Evolutionary conservation across 2,329 filamentous ascomycete species (phyloP), one percentile per base, ranked within the genome.

Genomic region (Botrytis paeoniae): DNA sequence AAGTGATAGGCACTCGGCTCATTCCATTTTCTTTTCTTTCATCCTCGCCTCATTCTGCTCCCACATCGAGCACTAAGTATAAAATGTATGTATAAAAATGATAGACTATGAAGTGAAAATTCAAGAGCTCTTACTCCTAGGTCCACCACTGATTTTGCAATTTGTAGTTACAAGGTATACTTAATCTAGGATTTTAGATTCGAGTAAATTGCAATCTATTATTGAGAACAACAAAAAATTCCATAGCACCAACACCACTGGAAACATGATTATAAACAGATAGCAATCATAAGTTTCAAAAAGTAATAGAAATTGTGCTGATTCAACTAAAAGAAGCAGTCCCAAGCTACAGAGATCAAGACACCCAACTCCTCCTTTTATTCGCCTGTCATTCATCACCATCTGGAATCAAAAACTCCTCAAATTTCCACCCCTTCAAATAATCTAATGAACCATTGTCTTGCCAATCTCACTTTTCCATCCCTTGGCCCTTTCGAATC

Each of bases 401-500:
- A 14, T 3, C 25, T 45, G 43, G 12, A 1, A 9, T 7, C 25
- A 9, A 48, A 3, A 12, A 32, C 5, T 35, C 16, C 41, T 2
- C 29, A 9, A 48, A 1, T 12, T 14, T 5, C 3, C 0, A 14
- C 39, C 4, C 12, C 18, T 16, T 16, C 8, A 51, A 29, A 10
- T 18, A 32, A 18, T 48, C 74, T 70, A 78, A 74, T 68, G 62
- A 35, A 71, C 65, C 76, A 77, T 78, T 9, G 71, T 75, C 86
- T 94, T 94, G 54, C 93, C 93, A 86, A 97, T 97, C 84, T 97
- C 92, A 80, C 92, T 94, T 82, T 91, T 84, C 94, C 94, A 97
- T 43, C 89, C 88, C 76, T 89, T 86, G 1, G 92, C 92, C 75
- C 92, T 86, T 84, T 96, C 93, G 78, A 96, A 96, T 7, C 93